Conservation (phyloP, 768 basidiomycete species). For the Arthromyces matolae region DNA sequence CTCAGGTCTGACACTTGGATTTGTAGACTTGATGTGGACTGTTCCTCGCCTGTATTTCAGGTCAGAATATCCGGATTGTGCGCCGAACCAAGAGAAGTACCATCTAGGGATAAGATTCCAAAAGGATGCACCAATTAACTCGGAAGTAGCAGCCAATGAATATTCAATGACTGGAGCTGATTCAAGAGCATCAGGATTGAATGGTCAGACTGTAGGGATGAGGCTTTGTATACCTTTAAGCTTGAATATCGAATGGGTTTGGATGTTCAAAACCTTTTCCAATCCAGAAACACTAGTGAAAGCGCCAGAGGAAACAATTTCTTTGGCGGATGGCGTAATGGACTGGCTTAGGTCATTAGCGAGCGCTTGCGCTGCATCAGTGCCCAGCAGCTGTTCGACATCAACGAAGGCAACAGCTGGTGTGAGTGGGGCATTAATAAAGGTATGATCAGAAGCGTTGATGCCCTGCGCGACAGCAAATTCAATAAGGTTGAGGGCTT, state of each 20-base stretch:
- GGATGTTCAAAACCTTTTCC: conserved; percentile 7
- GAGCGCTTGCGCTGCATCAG: background rate
- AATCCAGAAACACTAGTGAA: conserved; percentile 10
- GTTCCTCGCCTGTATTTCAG: conserved; percentile 8
- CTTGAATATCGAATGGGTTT: conserved; percentile 10
- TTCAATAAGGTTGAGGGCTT: conserved; percentile 3
- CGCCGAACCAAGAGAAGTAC: background rate
- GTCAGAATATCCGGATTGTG: too few relatives aligned
- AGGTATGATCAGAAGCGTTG: background rate
- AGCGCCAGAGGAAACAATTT: conserved; percentile 13
- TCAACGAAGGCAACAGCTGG: conserved; percentile 9
- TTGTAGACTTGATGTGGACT: conserved; percentile 6
- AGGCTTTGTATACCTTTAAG: too few relatives aligned
- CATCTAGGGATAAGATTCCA: conserved; percentile 17
- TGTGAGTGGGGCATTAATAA: conserved; percentile 5
- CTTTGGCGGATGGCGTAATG: conserved; percentile 3
- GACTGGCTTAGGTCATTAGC: background rate
- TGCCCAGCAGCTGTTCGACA: conserved; percentile 10
- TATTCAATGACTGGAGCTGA: conserved; percentile 15
- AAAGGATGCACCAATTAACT: background rate
- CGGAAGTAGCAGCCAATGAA: conserved; percentile 1
- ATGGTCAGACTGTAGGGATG: too few relatives aligned
- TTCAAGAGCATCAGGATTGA: background rate
- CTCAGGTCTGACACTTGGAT: conserved; percentile 13
- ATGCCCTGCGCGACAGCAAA: background rate